Base-by-base conservation (phyloP, 176 grass and related monocot genomes). In the Aegilops bicornis region DNA sequence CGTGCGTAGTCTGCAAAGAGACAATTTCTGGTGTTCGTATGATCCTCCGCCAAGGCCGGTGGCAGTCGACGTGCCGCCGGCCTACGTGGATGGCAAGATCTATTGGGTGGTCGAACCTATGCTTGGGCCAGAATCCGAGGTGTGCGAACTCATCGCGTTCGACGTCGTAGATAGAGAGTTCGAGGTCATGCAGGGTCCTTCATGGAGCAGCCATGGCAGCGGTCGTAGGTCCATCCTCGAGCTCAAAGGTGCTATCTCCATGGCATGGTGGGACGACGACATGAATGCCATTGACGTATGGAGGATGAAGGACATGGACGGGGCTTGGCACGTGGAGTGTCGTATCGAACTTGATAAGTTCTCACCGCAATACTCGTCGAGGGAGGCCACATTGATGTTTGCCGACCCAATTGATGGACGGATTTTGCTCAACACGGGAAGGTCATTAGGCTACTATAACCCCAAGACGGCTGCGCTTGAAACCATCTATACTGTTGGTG, bases 361-460 rank as follows among this genome's bases (percentile, higher is more conserved):
- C 52, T 64, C 77, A 4, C 77, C 67, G 2, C 52, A 86, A 19
- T 73, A 80, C 27, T 80, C 25, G 4, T 69, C 77, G 3, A 16
- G 42, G 12, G 3, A 2, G 1, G 16, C 67, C 1, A 73, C 0
- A 1, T 8, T 77, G 8, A 0, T 73, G 19, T 20, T 3, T 2
- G 0, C 60, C 7, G 25, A 86, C 31, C 77, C 76, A 11, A 23
- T 2, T 6, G 77, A 72, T 32, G 85, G 85, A 15, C 58, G 66
- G 1, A 63, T 86, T 8, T 43, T 86, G 35, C 52, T 79, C 0
- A 62, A 22, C 36, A 73, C 52, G 0, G 77, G 52, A 1, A 45
- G 8, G 20, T 66, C 76, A 2, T 32, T 86, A 3, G 84, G 76
- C 10, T 72, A 86, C 19, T 86, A 80, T 22, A 50, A 80, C 4